Evolutionary conservation across 2,329 filamentous ascomycete species (phyloP).

Genomic region (Claviceps sp.): DNA sequence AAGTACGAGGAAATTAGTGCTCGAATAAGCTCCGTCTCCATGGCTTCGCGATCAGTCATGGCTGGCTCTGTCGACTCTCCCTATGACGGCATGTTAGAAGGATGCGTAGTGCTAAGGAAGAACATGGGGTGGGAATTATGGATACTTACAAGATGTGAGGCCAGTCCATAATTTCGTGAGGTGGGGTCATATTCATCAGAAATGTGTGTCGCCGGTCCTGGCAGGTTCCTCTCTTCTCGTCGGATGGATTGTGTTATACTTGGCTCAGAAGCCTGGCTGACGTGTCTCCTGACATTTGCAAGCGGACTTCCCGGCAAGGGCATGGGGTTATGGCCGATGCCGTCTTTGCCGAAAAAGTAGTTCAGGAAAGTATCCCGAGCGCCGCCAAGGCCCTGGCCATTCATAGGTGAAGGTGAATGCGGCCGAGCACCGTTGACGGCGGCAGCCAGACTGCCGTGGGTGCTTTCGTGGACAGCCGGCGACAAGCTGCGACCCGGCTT

Average conservation of each 20-base stretch:
- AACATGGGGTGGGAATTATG: neutral
- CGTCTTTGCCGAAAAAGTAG: conserved; percentile 98
- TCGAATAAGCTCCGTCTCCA: conserved; percentile 95
- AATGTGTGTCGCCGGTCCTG: conserved; percentile 32
- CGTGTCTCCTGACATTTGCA: conserved; percentile 41
- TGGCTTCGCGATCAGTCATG: conserved; percentile 85
- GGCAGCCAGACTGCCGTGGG: conserved; percentile 44
- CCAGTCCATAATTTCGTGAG: conserved; percentile 26
- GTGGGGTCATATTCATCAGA: conserved; percentile 30
- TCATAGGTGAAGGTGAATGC: conserved; percentile 38
- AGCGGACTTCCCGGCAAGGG: conserved; percentile 20
- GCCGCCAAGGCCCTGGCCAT: conserved; percentile 43
- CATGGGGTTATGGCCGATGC: conserved; percentile 31
- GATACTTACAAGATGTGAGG: conserved; percentile 45
- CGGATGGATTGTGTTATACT: conserved; percentile 76
- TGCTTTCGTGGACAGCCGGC: conserved; percentile 61
- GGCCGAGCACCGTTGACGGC: conserved; percentile 48
- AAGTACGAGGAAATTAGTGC: conserved; percentile 97
- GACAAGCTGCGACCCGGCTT: conserved; percentile 63
- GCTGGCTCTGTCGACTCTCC: conserved; percentile 60
- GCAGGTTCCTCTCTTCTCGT: conserved; percentile 46
- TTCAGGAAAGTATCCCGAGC: conserved; percentile 88
- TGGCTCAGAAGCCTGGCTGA: conserved; percentile 66
- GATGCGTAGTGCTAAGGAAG: too few relatives aligned
- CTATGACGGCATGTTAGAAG: conserved; percentile 21